These are phyloP conservation scores for Podila epigama DNA, from an alignment of 192 early-diverging fungal species.

Conservation along the genomic window DNA sequence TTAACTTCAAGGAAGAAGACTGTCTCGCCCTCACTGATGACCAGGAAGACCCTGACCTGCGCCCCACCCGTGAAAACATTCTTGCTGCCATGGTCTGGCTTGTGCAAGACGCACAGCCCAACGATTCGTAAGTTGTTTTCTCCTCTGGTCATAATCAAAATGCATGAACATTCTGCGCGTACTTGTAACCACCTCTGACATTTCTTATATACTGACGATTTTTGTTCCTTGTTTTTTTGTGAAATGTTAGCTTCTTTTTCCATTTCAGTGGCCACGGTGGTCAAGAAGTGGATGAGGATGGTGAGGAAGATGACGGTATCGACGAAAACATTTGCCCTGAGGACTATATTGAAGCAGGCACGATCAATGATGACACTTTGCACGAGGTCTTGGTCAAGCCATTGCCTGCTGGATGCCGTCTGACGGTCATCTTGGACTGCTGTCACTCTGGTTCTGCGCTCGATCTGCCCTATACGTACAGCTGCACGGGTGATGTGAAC, in stretches of 20 bases:
- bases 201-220: neutral
- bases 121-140: constrained; percentile 67
- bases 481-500: constrained; percentile 66
- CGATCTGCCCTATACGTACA: constrained; percentile 83
- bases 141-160: neutral
- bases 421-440: constrained; percentile 87
- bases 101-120: constrained; percentile 71
- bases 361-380: constrained; percentile 79
- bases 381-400: constrained; percentile 76
- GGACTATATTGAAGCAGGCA: constrained; percentile 58
- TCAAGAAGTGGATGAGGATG: constrained; percentile 59
- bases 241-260: constrained; percentile 67
- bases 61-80: constrained; percentile 77
- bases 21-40: constrained; percentile 85
- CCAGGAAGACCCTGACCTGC: constrained; percentile 63
- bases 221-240: neutral
- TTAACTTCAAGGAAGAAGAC: constrained; percentile 71
- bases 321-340: constrained; percentile 83
- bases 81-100: constrained; percentile 80
- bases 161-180: neutral
- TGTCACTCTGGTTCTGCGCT: constrained; percentile 87
- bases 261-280: constrained; percentile 85
- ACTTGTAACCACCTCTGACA: neutral
- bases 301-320: constrained; percentile 82
- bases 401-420: constrained; percentile 66